A percentile compares a stretch with the other conserved stretches of the same genome.
Evolutionary conservation across 1,139 yeast genomes (phyloP).

Genomic region (Debaryomyces fabryi): DNA sequence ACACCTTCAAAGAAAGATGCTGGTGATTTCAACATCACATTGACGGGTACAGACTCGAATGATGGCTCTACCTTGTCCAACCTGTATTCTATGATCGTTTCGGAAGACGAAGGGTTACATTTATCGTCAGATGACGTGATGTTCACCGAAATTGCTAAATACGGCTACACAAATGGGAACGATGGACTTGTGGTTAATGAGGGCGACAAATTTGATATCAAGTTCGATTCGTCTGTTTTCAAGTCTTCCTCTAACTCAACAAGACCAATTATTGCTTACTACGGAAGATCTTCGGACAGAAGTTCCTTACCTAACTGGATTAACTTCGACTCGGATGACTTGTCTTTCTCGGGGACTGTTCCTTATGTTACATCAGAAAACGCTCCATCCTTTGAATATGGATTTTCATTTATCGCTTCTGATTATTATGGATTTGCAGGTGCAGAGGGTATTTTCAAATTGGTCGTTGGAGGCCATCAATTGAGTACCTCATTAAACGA

Average conservation of each 20-base stretch:
- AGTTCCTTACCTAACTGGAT: conserved; percentile 94
- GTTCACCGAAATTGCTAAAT: conserved; percentile 51
- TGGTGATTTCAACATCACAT: conserved; percentile 47
- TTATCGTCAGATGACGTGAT: conserved; percentile 42
- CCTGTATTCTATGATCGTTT: conserved; percentile 61
- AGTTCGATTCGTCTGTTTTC: conserved; percentile 64
- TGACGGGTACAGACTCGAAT: conserved; percentile 66
- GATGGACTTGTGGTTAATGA: conserved; percentile 76
- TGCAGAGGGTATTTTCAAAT: conserved; percentile 65
- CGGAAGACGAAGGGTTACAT: conserved; percentile 55
- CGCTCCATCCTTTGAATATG: conserved; percentile 82
- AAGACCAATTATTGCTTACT: conserved; percentile 61
- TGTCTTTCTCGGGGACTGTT: conserved; percentile 84
- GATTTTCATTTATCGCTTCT: conserved; percentile 76
- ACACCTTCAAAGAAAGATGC: conserved; percentile 55
- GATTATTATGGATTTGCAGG: conserved; percentile 80
- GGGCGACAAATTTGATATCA: conserved; percentile 61
- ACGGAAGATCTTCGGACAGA: conserved; percentile 80
- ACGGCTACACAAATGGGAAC: conserved; percentile 72
- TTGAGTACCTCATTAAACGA: conserved; percentile 62
- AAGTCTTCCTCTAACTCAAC: conserved; percentile 44
- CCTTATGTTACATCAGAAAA: conserved; percentile 82
- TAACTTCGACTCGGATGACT: conserved; percentile 57
- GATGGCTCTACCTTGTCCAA: conserved; percentile 47
- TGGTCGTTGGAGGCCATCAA: conserved; percentile 86